phyloP scores from a whole-genome alignment of 2,329 filamentous ascomycete species.

The Fonsecaea pugnacius region DNA sequence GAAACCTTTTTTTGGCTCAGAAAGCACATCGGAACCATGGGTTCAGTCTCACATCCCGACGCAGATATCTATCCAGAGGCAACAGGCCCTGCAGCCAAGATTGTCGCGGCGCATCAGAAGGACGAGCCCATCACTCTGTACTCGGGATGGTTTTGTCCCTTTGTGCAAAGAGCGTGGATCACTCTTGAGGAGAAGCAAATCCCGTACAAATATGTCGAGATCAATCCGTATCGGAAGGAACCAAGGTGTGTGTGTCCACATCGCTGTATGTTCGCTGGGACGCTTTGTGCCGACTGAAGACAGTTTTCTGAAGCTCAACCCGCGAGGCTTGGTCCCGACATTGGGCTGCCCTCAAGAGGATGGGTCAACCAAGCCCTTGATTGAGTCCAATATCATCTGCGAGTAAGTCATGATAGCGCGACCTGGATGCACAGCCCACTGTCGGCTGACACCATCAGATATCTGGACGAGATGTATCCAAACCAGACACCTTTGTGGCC shows the following conservation, averaged over 20 bases:
- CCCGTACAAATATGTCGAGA: constrained; percentile 74
- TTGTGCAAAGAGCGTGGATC: constrained; percentile 73
- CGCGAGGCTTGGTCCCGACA: constrained; percentile 75
- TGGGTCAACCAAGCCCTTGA: constrained; percentile 60
- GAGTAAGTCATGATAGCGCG: constrained; percentile 57
- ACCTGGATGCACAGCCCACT: not conserved
- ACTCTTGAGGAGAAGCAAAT: constrained; percentile 74
- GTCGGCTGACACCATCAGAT: constrained; percentile 4
- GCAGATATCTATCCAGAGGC: constrained; percentile 51
- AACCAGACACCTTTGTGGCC: constrained; percentile 62
- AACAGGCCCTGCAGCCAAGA: constrained; percentile 49
- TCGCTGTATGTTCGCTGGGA: constrained; percentile 35
- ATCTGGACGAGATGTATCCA: constrained; percentile 69
- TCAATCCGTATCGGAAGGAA: constrained; percentile 77
- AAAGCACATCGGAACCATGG: constrained; percentile 25
- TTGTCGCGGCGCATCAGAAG: constrained; percentile 43
- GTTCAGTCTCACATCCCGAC: constrained; percentile 43
- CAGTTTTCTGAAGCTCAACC: constrained; percentile 71
- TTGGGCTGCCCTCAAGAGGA: constrained; percentile 45
- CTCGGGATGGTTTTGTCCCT: constrained; percentile 74
- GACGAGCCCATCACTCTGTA: constrained; percentile 63
- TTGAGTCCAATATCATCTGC: constrained; percentile 73
- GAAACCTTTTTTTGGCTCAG: not conserved
- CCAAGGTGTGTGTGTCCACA: constrained; percentile 25
- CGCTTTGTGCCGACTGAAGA: constrained; percentile 41